Base-by-base conservation (phyloP, 2,329 filamentous ascomycete genomes). In the Nannizzia gypsea region DNA sequence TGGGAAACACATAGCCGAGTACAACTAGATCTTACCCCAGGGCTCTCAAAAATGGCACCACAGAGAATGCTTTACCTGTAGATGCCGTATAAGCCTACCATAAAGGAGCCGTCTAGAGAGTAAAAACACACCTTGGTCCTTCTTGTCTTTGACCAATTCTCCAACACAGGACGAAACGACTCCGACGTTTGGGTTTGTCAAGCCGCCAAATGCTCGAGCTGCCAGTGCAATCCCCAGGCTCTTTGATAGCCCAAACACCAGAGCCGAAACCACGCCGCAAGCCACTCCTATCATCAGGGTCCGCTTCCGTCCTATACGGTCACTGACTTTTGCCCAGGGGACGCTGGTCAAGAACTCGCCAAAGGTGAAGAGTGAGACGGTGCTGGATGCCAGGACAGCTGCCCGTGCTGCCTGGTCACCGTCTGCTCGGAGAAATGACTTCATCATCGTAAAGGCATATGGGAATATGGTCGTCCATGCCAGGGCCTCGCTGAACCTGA, bases 391-490 rank as follows among this genome's bases (percentile, higher is more conserved):
- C 2, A 60, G 48, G 17, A 54, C 56, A 2, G 61, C 61, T 4
- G 59, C 50, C 1, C 52, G 38, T 1, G 59, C 42, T 3, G 48
- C 59, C 20, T 44, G 38, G 8, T 54, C 22, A 28, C 11, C 8
- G 11, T n/a, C 26, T 1, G 31, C 54, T 1, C 54, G 20, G 11
- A 57, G 34, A 44, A 63, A 59, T 0, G 61, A 61, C 46, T 57
- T 6, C 15, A 61, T 59, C 61, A 61, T 61, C 22, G 59, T 50
- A 40, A 58, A 61, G 1, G 56, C 57, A 38, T 59, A 63, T 8
- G 59, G 57, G 34, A 63, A 63, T 34, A 63, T 61, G 40, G 56
- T 59, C 3, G 59, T 59, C 61, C 61, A 61, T 5, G 61, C 59
- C 24, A 63, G 52, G 20, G 61, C 59, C 38, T 61, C 61, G 11